These are phyloP conservation scores for Malus asiatica DNA, from an alignment of 306 rosid genomes.

Conservation along the genomic window DNA sequence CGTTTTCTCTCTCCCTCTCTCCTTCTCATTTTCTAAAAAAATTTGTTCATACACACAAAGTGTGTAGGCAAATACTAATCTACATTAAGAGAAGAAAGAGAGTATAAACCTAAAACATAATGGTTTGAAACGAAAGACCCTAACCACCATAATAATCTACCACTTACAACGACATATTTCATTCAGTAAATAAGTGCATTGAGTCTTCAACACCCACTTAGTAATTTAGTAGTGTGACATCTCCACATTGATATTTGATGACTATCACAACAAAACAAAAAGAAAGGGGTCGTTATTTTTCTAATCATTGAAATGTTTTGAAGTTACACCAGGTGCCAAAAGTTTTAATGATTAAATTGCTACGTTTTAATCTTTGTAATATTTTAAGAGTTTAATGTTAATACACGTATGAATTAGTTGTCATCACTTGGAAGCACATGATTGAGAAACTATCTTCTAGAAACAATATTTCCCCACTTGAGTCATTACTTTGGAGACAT, in stretches of 20 bases:
- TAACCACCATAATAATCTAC: too few relatives aligned
- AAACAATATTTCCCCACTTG: neutral
- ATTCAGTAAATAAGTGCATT: neutral
- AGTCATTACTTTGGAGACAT: neutral
- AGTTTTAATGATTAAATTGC: neutral
- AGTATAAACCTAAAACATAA: accelerated
- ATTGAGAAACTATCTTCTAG: neutral
- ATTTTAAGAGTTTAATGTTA: too few relatives aligned
- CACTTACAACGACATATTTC: too few relatives aligned
- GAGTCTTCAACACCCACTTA: neutral
- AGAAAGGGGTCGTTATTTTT: neutral
- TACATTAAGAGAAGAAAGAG: neutral
- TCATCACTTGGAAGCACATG: neutral
- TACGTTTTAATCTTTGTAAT: neutral
- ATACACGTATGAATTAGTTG: neutral
- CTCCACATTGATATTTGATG: neutral
- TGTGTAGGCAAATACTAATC: too few relatives aligned
- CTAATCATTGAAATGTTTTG: neutral
- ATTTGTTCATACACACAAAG: too few relatives aligned
- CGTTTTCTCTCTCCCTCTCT: too few relatives aligned
- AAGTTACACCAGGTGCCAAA: neutral
- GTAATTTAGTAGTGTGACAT: neutral
- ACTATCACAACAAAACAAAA: neutral
- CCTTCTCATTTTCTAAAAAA: too few relatives aligned
- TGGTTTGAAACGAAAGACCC: too few relatives aligned